A percentile compares a stretch with the other conserved stretches of the same genome.
These are phyloP conservation scores for Pyropia yezoensis DNA, from an alignment of 23 red algal species.

Conservation along the genomic window DNA sequence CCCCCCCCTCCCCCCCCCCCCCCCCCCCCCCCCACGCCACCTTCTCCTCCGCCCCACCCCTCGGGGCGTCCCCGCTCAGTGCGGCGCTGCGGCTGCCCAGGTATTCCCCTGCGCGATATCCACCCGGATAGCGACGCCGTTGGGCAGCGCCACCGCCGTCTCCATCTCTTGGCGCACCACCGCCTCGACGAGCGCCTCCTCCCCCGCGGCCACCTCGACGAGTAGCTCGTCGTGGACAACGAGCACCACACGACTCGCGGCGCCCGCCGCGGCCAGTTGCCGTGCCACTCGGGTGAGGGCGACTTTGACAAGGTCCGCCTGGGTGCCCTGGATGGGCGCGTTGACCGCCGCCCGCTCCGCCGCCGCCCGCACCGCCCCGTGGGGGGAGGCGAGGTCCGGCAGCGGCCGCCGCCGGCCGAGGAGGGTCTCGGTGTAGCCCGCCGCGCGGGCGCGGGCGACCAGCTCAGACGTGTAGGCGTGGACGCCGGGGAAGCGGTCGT, in stretches of 20 bases:
- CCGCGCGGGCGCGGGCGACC: conserved; percentile 9
- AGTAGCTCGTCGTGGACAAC: conserved; percentile 63
- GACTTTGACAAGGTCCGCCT: conserved; percentile 68
- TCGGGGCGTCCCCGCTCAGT: too few relatives aligned
- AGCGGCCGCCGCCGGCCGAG: conserved; percentile 24
- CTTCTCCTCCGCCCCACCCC: too few relatives aligned
- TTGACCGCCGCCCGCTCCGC: conserved; percentile 47
- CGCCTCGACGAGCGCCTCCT: conserved; percentile 6
- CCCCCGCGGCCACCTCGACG: conserved; percentile 22
- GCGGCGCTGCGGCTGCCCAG: conserved; percentile 14
- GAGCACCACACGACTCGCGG: conserved; percentile 5
- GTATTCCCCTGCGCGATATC: conserved; percentile 18
- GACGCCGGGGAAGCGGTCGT: conserved; percentile 22
- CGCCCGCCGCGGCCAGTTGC: background rate
- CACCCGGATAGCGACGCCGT: conserved; percentile 20
- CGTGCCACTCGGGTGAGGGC: conserved; percentile 33
- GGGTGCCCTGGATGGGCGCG: conserved; percentile 72
- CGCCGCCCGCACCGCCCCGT: conserved; percentile 2
- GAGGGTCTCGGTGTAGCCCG: conserved; percentile 32
- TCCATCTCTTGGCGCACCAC: conserved; percentile 31
- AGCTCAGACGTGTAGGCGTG: conserved; percentile 11
- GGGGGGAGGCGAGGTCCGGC: conserved; percentile 4
- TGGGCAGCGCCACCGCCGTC: conserved; percentile 16
- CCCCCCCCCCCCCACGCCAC: too few relatives aligned
- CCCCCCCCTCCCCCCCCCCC: too few relatives aligned